Percentiles rank a stretch among this genome's conserved stretches.
Evolutionary conservation across 495 filamentous ascomycete genomes (phyloP).

Genomic region (Talaromyces stipitatus): DNA sequence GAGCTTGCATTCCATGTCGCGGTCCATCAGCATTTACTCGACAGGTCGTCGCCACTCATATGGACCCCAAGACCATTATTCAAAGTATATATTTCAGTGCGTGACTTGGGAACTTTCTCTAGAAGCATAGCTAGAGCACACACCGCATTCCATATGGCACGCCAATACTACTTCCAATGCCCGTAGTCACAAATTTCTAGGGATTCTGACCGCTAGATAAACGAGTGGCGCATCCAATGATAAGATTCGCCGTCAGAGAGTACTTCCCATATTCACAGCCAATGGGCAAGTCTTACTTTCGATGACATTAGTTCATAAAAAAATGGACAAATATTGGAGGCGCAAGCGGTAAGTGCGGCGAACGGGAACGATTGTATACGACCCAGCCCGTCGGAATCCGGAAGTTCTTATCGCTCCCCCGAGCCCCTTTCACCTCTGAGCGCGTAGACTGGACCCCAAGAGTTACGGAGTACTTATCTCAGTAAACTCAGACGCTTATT

Average conservation of each 20-base stretch:
- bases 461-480: too few relatives aligned
- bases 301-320: not conserved
- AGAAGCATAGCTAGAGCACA: not conserved
- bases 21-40: not conserved
- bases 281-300: not conserved
- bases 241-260: not conserved
- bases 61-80: not conserved
- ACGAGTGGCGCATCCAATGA: not conserved
- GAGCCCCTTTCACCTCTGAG: not conserved
- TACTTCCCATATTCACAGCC: not conserved
- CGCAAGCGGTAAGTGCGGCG: not conserved
- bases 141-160: not conserved
- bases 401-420: not conserved
- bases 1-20: not conserved
- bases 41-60: not conserved
- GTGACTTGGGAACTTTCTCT: not conserved
- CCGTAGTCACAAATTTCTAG: not conserved
- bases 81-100: not conserved
- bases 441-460: not conserved
- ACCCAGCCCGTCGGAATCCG: not conserved
- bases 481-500: too few relatives aligned
- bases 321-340: not conserved
- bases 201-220: not conserved
- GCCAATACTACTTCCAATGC: not conserved
- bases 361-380: not conserved